Base-by-base conservation (phyloP, 345 rosid species). In the Camelina neglecta region DNA sequence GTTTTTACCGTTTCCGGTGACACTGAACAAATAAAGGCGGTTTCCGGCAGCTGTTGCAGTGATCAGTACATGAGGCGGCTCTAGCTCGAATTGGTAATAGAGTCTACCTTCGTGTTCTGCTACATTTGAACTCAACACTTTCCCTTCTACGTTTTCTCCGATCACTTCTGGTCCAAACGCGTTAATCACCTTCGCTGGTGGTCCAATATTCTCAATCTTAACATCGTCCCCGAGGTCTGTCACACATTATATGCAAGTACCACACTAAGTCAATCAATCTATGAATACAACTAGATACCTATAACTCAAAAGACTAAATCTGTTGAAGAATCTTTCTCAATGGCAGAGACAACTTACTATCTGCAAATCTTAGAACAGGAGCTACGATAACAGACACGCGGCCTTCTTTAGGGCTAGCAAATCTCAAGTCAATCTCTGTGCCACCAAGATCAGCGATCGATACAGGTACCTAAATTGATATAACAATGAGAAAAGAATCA, bases 381-480 rank as follows among this genome's bases (percentile, higher is more conserved):
- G 98, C 98, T n/a, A 93, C 98, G 47, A 93, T 84, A 65, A 93
- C 94, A 47, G 79, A 93, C 41, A 86, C 49, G 0, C 94, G 93
- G 56, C 98, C 98, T 84, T 91, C 88, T 83, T 91, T 91, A 41
- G 94, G 74, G 81, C 73, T 90, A 67, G 85, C 88, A 76, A 93
- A 93, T 86, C 98, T 87, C 77, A 93, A 76, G 75, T 91, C 98
- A 73, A 93, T 91, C 89, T 93, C 98, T 0, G 97, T 93, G 54
- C 98, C 98, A 57, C 97, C 98, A 39, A 93, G 87, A 84, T 93
- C 98, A 12, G 98, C 97, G 20, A 93, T 93, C 5, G 98, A 93
- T 48, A 93, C 97, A 0, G 98, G 98, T 73, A 91, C 96, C 98
- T 91, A 62, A 1, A 84, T 50, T 60, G 42, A 44, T 44, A 57